These are phyloP conservation scores for Eucalyptus coolabah DNA, from an alignment of 345 rosid species.

Conservation along the genomic window DNA sequence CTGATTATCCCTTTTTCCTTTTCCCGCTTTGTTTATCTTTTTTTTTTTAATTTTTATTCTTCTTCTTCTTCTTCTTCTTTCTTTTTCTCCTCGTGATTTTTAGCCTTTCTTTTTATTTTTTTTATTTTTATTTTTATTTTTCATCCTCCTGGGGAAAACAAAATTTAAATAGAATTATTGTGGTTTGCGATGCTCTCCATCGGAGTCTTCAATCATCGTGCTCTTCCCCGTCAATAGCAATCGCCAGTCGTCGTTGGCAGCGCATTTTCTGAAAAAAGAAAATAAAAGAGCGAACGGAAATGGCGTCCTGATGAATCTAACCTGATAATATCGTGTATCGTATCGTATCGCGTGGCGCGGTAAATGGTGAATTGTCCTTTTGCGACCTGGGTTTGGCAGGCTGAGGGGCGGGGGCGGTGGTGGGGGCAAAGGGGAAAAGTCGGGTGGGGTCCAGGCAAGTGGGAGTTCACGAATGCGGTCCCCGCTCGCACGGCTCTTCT, in stretches of 20 bases:
- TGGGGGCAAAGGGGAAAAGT: background rate
- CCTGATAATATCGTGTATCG: background rate
- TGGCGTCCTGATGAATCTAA: background rate
- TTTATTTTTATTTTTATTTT: background rate
- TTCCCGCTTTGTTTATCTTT: background rate
- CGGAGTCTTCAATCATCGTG: background rate
- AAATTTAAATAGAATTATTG: conserved; percentile 15
- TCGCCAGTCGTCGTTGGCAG: background rate
- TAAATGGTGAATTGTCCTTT: background rate
- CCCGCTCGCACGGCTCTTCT: background rate
- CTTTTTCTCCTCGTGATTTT: background rate
- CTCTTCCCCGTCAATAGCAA: background rate
- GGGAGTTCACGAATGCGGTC: background rate
- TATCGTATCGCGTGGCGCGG: background rate
- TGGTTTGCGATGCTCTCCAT: background rate
- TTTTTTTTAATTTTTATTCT: background rate
- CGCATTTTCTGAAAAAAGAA: background rate
- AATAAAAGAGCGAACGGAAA: background rate
- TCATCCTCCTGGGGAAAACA: background rate
- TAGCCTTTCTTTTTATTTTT: background rate
- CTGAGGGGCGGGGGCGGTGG: background rate
- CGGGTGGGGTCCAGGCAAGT: background rate
- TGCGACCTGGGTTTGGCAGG: background rate
- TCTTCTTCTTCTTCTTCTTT: background rate
- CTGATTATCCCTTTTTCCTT: conserved; percentile 3